Evolutionary conservation across 2,329 filamentous ascomycete genomes (phyloP), one percentile per base, ranked within the genome.

Genomic region (Sporothrix variecibatus): DNA sequence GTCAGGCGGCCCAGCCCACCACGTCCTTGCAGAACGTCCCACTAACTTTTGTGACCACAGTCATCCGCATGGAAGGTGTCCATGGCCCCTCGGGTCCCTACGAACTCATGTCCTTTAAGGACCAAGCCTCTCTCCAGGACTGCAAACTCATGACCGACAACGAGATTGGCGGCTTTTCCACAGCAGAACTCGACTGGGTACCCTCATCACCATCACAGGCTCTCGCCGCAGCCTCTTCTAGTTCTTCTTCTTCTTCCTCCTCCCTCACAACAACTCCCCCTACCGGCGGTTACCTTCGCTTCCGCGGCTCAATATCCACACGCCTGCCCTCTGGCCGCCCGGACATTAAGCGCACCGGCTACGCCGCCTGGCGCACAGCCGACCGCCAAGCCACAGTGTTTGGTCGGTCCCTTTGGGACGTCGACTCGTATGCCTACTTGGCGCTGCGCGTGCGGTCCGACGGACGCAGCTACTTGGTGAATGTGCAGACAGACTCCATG

Each of bases 401-500:
- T 79, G 96, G 96, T 56, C 92, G 91, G 73, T 86, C 93, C 46
- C 85, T 94, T 28, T 98, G 94, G 94, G 92, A 98, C 80, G 92
- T 98, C 71, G 95, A 97, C 79, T 91, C 93, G 2, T 98, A 97
- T 83, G 85, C 88, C 15, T 98, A 94, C 82, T 90, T 99, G 11
- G 95, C 94, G 0, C 83, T 99, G 79, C 92, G 95, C 17, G 87
- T 99, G 78, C 96, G 94, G 82, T 95, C 93, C 2, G 96, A 98
- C 80, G 95, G 94, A 20, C 88, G 96, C 75, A 92, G 93, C 79
- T 99, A 98, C 85, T 94, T 97, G 74, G 90, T 99, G 79, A 99
- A 99, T 82, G 85, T 99, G 20, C 96, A 98, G 85, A 97, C 95
- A 2, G 95, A 99, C 80, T 93, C 93, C 1, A 91, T 99, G 73